Percentiles rank a stretch among this genome's conserved stretches.
phyloP scores from a whole-genome alignment of 148 eudicot genomes.

The Vaccinium darrowii region DNA sequence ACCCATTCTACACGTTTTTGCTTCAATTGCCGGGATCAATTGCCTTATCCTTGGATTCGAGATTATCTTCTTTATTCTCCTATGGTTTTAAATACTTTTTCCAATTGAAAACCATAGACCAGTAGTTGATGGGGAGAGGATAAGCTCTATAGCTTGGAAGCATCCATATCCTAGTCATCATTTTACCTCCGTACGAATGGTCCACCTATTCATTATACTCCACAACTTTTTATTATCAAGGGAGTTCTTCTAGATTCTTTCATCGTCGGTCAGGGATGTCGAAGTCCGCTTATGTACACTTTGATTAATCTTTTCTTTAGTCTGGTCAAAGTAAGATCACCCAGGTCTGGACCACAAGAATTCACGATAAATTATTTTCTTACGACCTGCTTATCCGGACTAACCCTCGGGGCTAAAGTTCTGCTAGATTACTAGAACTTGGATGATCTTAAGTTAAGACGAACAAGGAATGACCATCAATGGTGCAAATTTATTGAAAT shows the following conservation, averaged over 20 bases:
- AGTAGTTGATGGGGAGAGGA: conserved; percentile 15
- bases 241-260: background rate
- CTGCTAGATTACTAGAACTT: background rate
- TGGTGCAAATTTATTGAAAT: too few species aligned
- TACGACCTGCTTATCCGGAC: too few species aligned
- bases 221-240: background rate
- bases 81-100: conserved; percentile 23
- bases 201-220: background rate
- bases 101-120: conserved; percentile 1
- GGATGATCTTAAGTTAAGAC: background rate
- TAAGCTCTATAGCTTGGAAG: conserved; percentile 20
- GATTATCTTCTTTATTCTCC: conserved; percentile 23
- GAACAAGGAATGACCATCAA: too few species aligned
- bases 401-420: too few species aligned
- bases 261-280: too few species aligned
- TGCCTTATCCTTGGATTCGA: conserved; percentile 36
- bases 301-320: too few species aligned
- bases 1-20: background rate
- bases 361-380: too few species aligned
- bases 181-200: conserved; percentile 13
- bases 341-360: too few species aligned
- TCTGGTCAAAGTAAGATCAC: too few species aligned
- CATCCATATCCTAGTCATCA: conserved; percentile 40
- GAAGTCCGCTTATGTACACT: too few species aligned
- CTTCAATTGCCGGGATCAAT: conserved; percentile 14